These are phyloP conservation scores for Knufia petricola DNA, from an alignment of 2,329 filamentous ascomycete genomes.

Conservation along the genomic window DNA sequence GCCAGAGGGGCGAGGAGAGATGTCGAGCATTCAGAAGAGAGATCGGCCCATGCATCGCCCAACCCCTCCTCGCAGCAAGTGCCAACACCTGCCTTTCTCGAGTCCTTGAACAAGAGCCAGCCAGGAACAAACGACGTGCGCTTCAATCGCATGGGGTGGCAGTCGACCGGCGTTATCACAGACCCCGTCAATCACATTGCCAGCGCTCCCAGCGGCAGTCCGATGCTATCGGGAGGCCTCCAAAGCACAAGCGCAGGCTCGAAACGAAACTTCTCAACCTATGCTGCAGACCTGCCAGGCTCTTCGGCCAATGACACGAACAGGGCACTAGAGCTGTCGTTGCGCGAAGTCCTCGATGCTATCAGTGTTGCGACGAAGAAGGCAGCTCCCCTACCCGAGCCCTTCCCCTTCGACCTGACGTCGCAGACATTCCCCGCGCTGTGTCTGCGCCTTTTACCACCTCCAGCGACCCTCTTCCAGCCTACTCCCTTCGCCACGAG, in stretches of 20 bases:
- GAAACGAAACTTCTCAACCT: conserved; percentile 20
- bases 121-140: conserved; percentile 30
- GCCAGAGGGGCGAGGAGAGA: conserved; percentile 56
- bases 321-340: conserved; percentile 70
- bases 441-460: conserved; percentile 68
- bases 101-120: conserved; percentile 33
- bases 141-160: conserved; percentile 60
- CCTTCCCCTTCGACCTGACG: conserved; percentile 74
- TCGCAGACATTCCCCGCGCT: conserved; percentile 78
- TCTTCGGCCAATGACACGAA: conserved; percentile 52
- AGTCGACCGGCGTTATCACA: conserved; percentile 68
- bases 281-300: conserved; percentile 17
- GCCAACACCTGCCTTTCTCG: conserved; percentile 25
- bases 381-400: conserved; percentile 33
- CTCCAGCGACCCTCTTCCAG: conserved; percentile 67
- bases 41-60: neutral
- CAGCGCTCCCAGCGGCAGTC: conserved; percentile 27
- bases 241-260: conserved; percentile 12
- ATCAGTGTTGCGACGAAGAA: conserved; percentile 60
- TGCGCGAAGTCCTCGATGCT: conserved; percentile 72
- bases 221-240: conserved; percentile 25
- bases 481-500: conserved; percentile 67
- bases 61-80: neutral
- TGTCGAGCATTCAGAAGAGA: conserved; percentile 41
- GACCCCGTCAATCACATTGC: conserved; percentile 51